Percentiles rank a stretch among this genome's conserved stretches.
These are phyloP conservation scores for Sporisorium scitamineum DNA, from an alignment of 1,284 basidiomycete species.

Conservation along the genomic window DNA sequence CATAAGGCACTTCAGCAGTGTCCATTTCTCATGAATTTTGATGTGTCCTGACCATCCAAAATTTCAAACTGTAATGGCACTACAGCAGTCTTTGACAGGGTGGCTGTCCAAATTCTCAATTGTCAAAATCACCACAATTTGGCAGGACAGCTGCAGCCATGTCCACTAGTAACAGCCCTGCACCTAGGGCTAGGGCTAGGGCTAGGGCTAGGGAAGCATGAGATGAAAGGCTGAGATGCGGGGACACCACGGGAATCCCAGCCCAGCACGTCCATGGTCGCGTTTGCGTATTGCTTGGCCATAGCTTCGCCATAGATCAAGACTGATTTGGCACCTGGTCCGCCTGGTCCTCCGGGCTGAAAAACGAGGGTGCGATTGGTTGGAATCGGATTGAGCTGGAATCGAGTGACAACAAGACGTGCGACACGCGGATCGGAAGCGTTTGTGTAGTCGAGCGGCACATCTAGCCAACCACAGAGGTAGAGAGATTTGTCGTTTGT, in stretches of 20 bases:
- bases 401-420: conserved; percentile 15
- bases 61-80: no score
- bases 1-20: no score
- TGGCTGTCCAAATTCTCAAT: no score
- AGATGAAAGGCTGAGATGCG: conserved; percentile 13
- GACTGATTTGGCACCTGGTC: conserved; percentile 16
- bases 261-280: conserved; percentile 15
- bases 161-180: no score
- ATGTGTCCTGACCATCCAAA: no score
- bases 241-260: conserved; percentile 31
- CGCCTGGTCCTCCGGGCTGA: conserved; percentile 35
- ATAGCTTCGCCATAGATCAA: conserved; percentile 3
- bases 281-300: conserved; percentile 8
- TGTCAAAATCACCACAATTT: no score
- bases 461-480: conserved; percentile 30
- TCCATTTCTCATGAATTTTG: no score
- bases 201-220: conserved; percentile 34
- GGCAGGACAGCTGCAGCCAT: no score
- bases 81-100: no score
- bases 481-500: not conserved
- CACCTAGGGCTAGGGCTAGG: no score
- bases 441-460: conserved; percentile 42
- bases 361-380: conserved; percentile 18
- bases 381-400: conserved; percentile 11
- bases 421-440: conserved; percentile 17